Evolutionary conservation across 768 basidiomycete genomes (phyloP).

Genomic region (Strobilomyces dryophilus): DNA sequence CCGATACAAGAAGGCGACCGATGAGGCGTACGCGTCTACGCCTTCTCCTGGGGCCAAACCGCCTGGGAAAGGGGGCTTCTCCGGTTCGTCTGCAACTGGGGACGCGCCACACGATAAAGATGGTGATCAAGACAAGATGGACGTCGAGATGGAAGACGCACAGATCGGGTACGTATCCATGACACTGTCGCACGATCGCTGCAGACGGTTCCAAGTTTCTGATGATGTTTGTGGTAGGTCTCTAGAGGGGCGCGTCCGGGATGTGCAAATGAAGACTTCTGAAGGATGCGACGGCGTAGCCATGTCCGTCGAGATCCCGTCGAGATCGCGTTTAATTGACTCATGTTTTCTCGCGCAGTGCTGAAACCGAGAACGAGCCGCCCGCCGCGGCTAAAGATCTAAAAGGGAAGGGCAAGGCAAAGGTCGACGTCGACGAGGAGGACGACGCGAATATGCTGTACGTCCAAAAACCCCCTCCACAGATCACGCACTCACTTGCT

Average conservation of each 20-base stretch:
- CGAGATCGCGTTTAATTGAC: too few species aligned
- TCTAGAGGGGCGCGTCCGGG: too few species aligned
- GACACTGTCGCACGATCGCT: too few species aligned
- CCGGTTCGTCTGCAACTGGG: too few species aligned
- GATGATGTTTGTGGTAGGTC: too few species aligned
- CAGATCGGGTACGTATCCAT: background rate
- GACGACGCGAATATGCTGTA: background rate
- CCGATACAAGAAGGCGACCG: conserved; percentile 9
- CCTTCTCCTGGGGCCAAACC: background rate
- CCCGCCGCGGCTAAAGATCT: background rate
- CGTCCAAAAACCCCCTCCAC: too few species aligned
- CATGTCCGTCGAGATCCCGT: too few species aligned
- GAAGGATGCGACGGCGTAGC: too few species aligned
- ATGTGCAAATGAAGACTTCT: too few species aligned
- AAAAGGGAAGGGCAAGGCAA: conserved; percentile 1
- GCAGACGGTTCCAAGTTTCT: too few species aligned
- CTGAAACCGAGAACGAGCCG: background rate
- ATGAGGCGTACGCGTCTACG: background rate
- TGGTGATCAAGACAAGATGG: background rate
- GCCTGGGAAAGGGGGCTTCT: background rate
- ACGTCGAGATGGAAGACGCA: background rate
- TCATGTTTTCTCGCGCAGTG: background rate
- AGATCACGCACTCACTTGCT: background rate
- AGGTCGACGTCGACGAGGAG: background rate
- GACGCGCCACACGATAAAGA: background rate